Evolutionary conservation across 73 alveolate species (phyloP), one percentile per base, ranked within the genome.

Genomic region (Paramecium pentaurelia): DNA sequence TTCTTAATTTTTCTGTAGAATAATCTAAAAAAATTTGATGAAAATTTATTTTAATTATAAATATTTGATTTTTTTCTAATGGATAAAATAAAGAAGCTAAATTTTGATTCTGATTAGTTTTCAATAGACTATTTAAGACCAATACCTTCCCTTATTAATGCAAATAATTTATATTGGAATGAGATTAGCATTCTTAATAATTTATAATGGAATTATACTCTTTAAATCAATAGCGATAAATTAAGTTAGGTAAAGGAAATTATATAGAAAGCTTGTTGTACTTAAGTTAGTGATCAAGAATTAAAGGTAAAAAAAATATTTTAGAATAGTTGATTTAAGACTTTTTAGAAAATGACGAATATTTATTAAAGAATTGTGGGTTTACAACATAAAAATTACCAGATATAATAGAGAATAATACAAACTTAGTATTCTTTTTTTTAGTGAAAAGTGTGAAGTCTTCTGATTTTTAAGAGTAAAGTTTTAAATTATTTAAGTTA

Each of bases 321-420:
- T 1, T 37, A 73, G 20, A 2, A 9, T 38, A 73, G 87, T 38
- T 73, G 47, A 37, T 73, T 73, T 73, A 73, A 38, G 87, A 73
- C 47, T 73, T 37, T 40, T 37, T 40, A 73, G 64, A 73, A n/a
- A 73, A 73, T 14, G 87, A 73, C 6, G 60, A 73, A 16, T 37
- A 14, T 37, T 73, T 73, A 73, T 40, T 73, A 37, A 73, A 73
- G 40, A 73, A 73, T 73, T 73, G 87, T 73, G 87, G 87, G 5
- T 73, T 73, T 38, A 73, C 58, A 12, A 22, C 60, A 4, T 37
- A 11, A 37, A 73, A 12, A 73, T 40, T 73, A 37, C 87, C 87
- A 0, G 87, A 36, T 36, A 16, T 73, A 11, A 73, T 73, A 22
- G 87, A 73, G 14, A 73, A 73, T 37, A 73, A 73, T 73, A 32